Percentiles rank a stretch among this genome's conserved stretches.
phyloP scores from a whole-genome alignment of 805 yeast species.

The Ogataea minuta region DNA sequence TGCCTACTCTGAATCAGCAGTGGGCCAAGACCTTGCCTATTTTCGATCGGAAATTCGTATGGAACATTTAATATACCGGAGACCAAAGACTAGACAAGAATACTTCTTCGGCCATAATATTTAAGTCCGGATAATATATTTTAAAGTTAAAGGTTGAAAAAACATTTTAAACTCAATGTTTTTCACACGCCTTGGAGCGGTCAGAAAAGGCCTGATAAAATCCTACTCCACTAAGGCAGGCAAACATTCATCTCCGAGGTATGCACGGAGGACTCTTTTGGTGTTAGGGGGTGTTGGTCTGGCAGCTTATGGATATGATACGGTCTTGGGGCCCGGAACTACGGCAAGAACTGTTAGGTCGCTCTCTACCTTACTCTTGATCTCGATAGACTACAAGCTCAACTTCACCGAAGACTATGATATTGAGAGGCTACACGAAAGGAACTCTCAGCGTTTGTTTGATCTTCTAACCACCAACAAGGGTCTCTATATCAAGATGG shows the following conservation, averaged over 20 bases:
- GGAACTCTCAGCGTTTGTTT: slow-evolving; percentile 51
- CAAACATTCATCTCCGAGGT: too few relatives aligned
- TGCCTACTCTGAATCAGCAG: too few relatives aligned
- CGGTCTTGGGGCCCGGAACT: slow-evolving; percentile 46
- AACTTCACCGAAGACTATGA: slow-evolving; percentile 45
- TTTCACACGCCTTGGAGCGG: background rate
- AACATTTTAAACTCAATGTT: too few relatives aligned
- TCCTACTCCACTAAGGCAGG: too few relatives aligned
- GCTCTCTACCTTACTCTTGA: slow-evolving; percentile 41
- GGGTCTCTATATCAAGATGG: slow-evolving; percentile 71
- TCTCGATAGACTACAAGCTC: slow-evolving; percentile 62
- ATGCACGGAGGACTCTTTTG: background rate
- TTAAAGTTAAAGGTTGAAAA: too few relatives aligned
- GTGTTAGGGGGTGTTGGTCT: slow-evolving; percentile 18
- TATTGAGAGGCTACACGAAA: slow-evolving; percentile 56
- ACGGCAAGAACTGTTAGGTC: slow-evolving; percentile 52
- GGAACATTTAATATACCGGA: too few relatives aligned
- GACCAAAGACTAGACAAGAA: too few relatives aligned
- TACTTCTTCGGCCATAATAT: too few relatives aligned
- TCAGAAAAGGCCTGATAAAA: background rate
- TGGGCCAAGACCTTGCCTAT: too few relatives aligned
- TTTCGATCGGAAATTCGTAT: too few relatives aligned
- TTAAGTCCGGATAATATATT: too few relatives aligned
- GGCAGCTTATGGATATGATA: slow-evolving; percentile 29
- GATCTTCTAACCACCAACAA: slow-evolving; percentile 45